phyloP scores from a whole-genome alignment of 768 basidiomycete genomes.

The Dictyophora rubrovolvata region DNA sequence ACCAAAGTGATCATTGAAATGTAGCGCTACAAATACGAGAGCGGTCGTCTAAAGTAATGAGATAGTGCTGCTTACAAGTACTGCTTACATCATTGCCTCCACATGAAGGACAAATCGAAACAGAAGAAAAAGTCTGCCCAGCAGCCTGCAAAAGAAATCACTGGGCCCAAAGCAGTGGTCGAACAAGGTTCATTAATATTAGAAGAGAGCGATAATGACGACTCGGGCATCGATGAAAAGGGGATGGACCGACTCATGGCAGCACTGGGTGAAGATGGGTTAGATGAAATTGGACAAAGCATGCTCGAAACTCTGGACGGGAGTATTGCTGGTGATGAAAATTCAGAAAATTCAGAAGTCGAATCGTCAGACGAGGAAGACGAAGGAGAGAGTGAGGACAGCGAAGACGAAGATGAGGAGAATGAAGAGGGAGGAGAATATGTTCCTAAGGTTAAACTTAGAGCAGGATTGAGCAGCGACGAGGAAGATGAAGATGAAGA shows the following conservation, averaged over 20 bases:
- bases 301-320: constrained; percentile 36
- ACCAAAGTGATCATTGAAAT: no score
- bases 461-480: constrained; percentile 6
- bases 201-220: constrained; percentile 17
- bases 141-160: background rate
- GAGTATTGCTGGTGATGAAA: constrained; percentile 22
- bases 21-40: no score
- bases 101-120: background rate
- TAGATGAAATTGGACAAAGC: constrained; percentile 54
- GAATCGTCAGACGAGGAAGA: constrained; percentile 21
- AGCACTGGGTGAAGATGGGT: constrained; percentile 51
- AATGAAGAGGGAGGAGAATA: constrained; percentile 20
- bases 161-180: background rate
- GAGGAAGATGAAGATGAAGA: constrained; percentile 16
- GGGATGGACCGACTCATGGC: constrained; percentile 50
- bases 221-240: constrained; percentile 43
- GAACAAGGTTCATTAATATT: background rate
- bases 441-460: constrained; percentile 15
- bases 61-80: no score
- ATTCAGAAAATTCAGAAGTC: constrained; percentile 11
- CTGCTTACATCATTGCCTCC: background rate
- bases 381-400: constrained; percentile 17
- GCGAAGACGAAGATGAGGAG: constrained; percentile 8
- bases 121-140: background rate
- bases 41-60: no score